phyloP scores from a whole-genome alignment of 805 yeast genomes.

The Cyberlindnera maclurae region DNA sequence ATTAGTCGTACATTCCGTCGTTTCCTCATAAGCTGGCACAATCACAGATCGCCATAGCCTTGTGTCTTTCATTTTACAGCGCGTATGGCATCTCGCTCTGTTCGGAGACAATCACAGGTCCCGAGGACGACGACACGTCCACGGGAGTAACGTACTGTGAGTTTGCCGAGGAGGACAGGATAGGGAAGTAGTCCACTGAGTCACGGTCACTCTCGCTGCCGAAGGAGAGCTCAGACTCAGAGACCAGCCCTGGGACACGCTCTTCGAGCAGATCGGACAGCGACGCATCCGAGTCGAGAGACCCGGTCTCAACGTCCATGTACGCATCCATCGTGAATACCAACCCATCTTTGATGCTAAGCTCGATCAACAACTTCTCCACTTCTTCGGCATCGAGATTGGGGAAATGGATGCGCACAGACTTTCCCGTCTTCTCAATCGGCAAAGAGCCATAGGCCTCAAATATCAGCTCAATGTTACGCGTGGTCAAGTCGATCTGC shows the following conservation, averaged over 20 bases:
- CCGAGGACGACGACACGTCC: slow-evolving; percentile 3
- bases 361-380: slow-evolving; percentile 48
- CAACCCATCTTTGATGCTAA: slow-evolving; percentile 51
- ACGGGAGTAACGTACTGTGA: slow-evolving; percentile 7
- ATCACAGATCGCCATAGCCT: too few species aligned
- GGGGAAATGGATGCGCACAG: slow-evolving; percentile 60
- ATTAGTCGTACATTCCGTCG: too few species aligned
- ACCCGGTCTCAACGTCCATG: neutral
- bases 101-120: slow-evolving; percentile 8
- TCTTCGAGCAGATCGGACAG: slow-evolving; percentile 11
- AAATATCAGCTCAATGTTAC: slow-evolving; percentile 37
- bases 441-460: slow-evolving; percentile 61
- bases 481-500: slow-evolving; percentile 35
- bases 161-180: slow-evolving; percentile 9
- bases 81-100: too few species aligned
- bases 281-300: slow-evolving; percentile 2
- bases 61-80: too few species aligned
- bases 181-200: slow-evolving; percentile 9
- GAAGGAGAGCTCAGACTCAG: slow-evolving; percentile 4
- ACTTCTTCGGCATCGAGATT: slow-evolving; percentile 56
- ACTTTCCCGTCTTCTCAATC: slow-evolving; percentile 37
- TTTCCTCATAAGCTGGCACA: too few species aligned
- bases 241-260: slow-evolving; percentile 18
- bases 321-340: slow-evolving; percentile 26
- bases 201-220: slow-evolving; percentile 7